phyloP scores from a whole-genome alignment of 495 filamentous ascomycete genomes.

The Tetracladium marchalianum region DNA sequence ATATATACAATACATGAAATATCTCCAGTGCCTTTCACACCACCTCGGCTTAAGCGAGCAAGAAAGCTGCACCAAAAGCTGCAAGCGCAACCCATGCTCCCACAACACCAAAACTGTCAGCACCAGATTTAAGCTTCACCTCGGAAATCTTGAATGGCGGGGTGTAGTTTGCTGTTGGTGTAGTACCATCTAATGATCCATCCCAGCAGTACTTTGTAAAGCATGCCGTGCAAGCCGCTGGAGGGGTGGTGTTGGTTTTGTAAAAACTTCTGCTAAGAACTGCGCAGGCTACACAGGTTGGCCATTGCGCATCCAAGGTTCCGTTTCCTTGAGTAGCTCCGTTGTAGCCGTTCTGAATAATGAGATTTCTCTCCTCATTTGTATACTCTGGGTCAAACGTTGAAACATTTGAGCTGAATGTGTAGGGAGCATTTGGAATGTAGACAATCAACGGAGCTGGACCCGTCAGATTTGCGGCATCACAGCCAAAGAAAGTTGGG shows the following conservation, averaged over 20 bases:
- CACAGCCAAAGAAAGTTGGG: conserved; percentile 91
- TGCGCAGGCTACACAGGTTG: conserved; percentile 76
- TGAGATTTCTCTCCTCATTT: conserved; percentile 53
- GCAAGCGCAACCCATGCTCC: too few species aligned
- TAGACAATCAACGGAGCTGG: conserved; percentile 69
- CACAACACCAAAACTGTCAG: too few species aligned
- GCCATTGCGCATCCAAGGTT: conserved; percentile 63
- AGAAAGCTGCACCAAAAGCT: too few species aligned
- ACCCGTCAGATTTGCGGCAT: conserved; percentile 54
- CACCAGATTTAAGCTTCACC: background rate
- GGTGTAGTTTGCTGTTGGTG: conserved; percentile 15
- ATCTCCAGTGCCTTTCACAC: too few species aligned
- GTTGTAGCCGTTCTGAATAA: conserved; percentile 79
- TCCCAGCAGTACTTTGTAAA: conserved; percentile 86
- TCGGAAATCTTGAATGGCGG: conserved; percentile 11
- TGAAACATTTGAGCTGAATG: conserved; percentile 56
- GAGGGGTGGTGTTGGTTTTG: conserved; percentile 53
- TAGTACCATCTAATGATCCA: conserved; percentile 45
- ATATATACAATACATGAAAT: too few species aligned
- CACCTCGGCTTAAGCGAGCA: too few species aligned
- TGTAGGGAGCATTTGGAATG: conserved; percentile 81
- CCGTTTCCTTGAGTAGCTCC: conserved; percentile 73
- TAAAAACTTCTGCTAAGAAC: conserved; percentile 68
- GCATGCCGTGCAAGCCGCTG: conserved; percentile 59
- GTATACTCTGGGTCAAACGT: conserved; percentile 60